Evolutionary conservation across 2,329 filamentous ascomycete genomes (phyloP), one percentile per base, ranked within the genome.

Genomic region (Coccinonectria pachysandricola): DNA sequence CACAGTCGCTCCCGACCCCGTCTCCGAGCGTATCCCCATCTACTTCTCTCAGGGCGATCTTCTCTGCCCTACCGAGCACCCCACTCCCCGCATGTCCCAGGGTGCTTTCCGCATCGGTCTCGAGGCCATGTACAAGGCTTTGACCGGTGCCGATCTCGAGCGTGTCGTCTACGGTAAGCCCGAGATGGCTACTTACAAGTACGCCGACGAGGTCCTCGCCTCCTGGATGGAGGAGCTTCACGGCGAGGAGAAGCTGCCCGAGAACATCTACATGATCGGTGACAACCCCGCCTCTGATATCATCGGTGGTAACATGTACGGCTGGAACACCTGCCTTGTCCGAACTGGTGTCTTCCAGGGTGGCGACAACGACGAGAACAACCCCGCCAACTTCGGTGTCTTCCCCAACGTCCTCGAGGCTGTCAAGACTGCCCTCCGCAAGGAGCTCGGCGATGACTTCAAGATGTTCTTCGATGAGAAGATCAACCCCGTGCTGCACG

Each of bases 21-120:
- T 46, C 9, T 26, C 43, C 12, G 64, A 74, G 50, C 71, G 75
- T 25, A 79, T 85, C 46, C 62, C 62, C 14, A 60, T 94, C 7
- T 91, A 78, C 59, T 93, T 88, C 57, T 84, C 76, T 21, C 93
- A 94, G 52, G 76, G 79, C 0, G 87, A 95, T 57, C 59, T 94
- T 8, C 70, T 83, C 49, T 95, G 85, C 85, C 79, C 83, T 15
- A 78, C 83, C 0, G 70, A 68, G 17, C 87, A 91, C 53, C 81
- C 79, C 37, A 67, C 81, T 14, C 81, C 86, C 8, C 78, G 87
- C 5, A 66, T 94, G 21, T 87, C 86, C 1, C 87, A 94, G 59
- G 87, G 87, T 21, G 84, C 80, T 2, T 94, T 94, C 58, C 73
- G 79, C 34, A 78, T 77, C 16, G 80, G 83, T 0, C 57, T 94